Percentiles rank a stretch among this genome's conserved stretches.
phyloP scores from a whole-genome alignment of 768 basidiomycete species.

The Amanita thiersii region DNA sequence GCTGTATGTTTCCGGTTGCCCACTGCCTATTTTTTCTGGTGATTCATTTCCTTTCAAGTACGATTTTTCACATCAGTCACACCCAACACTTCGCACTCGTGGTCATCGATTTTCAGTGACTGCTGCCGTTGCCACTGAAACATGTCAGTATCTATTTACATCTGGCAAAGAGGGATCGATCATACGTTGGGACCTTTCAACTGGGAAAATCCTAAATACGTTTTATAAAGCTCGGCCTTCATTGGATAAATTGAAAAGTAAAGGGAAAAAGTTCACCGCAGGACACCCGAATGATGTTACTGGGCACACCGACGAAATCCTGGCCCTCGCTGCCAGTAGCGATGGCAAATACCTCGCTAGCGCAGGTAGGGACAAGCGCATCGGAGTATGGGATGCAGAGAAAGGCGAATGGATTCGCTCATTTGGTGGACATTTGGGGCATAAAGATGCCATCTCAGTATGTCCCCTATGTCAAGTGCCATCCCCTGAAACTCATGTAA shows the following conservation, averaged over 20 bases:
- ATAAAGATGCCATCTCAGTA: conserved; percentile 34
- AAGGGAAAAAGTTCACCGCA: conserved; percentile 41
- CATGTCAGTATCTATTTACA: conserved; percentile 73
- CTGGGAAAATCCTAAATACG: conserved; percentile 49
- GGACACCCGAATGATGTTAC: conserved; percentile 30
- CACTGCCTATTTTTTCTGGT: background rate
- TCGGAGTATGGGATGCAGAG: conserved; percentile 84
- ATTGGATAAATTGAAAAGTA: conserved; percentile 39
- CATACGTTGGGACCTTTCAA: conserved; percentile 72
- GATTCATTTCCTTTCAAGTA: conserved; percentile 31
- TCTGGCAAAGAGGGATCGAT: conserved; percentile 89
- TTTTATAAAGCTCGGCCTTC: conserved; percentile 52
- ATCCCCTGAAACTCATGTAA: conserved; percentile 5
- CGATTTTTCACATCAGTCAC: conserved; percentile 32
- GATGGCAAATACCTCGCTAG: conserved; percentile 85
- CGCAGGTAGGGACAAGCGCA: conserved; percentile 73
- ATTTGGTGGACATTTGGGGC: conserved; percentile 73
- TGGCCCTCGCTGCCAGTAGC: conserved; percentile 73
- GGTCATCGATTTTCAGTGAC: conserved; percentile 80
- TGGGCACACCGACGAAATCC: conserved; percentile 85
- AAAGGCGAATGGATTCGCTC: conserved; percentile 70
- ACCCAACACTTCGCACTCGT: conserved; percentile 50
- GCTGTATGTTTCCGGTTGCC: conserved; percentile 34
- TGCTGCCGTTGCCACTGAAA: conserved; percentile 68
- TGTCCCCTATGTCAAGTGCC: conserved; percentile 10